phyloP scores from a whole-genome alignment of 805 yeast species.

The Spathaspora arborariae region DNA sequence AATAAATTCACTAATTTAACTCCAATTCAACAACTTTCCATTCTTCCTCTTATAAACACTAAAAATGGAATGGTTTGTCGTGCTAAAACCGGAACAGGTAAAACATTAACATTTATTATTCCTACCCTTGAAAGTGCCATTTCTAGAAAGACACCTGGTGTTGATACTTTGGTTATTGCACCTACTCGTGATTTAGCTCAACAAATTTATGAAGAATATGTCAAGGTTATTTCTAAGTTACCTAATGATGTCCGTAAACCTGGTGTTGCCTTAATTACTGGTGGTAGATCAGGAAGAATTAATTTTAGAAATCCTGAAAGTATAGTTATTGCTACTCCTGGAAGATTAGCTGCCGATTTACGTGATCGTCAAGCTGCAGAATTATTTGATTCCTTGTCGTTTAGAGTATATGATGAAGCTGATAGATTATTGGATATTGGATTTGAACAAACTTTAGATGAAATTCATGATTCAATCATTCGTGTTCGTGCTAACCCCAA shows the following conservation, averaged over 20 bases:
- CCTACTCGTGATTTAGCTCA: slow-evolving; percentile 92
- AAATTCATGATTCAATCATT: slow-evolving; percentile 50
- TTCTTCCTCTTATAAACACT: slow-evolving; percentile 51
- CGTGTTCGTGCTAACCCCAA: slow-evolving; percentile 24
- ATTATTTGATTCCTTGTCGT: slow-evolving; percentile 51
- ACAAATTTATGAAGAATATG: slow-evolving; percentile 69
- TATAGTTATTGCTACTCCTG: slow-evolving; percentile 85
- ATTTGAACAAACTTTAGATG: slow-evolving; percentile 62
- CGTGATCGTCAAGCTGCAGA: slow-evolving; percentile 40
- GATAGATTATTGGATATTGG: slow-evolving; percentile 83
- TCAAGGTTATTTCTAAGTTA: slow-evolving; percentile 33
- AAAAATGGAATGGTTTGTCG: slow-evolving; percentile 73
- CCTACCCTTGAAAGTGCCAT: slow-evolving; percentile 45
- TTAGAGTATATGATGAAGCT: slow-evolving; percentile 85
- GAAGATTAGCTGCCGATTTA: slow-evolving; percentile 68
- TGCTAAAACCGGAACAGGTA: slow-evolving; percentile 96
- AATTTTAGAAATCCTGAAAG: slow-evolving; percentile 39
- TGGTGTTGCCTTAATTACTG: slow-evolving; percentile 55
- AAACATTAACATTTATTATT: slow-evolving; percentile 83
- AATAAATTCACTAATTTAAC: slow-evolving; percentile 55
- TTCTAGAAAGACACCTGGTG: slow-evolving; percentile 20
- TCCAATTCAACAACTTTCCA: slow-evolving; percentile 63
- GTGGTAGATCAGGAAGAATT: slow-evolving; percentile 50
- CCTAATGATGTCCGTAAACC: slow-evolving; percentile 13
- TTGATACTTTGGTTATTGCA: slow-evolving; percentile 60